A percentile compares a stretch with the other conserved stretches of the same genome.
Conservation (phyloP, 208 protist genomes). For the Novymonas esmeraldas region DNA sequence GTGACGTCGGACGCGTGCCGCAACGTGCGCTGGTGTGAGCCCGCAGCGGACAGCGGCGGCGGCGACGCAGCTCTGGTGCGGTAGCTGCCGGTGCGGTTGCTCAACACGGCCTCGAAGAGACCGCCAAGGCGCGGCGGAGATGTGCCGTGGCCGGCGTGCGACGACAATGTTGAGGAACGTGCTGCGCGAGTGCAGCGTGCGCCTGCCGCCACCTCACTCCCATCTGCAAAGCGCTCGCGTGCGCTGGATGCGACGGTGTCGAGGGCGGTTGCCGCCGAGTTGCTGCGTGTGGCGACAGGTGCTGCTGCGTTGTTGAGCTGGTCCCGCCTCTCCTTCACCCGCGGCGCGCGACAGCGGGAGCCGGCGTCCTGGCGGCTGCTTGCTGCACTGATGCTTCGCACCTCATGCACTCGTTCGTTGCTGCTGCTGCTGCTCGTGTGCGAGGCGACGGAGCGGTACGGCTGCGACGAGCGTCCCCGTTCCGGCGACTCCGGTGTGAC, state of each 20-base stretch:
- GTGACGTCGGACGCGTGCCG: no score
- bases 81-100: slow-evolving; percentile 10
- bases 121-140: slow-evolving; percentile 11
- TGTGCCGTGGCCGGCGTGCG: neutral
- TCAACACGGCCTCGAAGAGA: slow-evolving; percentile 16
- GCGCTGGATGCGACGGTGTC: no score
- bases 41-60: no score
- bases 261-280: no score
- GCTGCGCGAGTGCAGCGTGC: no score
- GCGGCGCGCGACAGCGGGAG: neutral
- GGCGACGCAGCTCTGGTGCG: no score
- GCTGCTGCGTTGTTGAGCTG: no score
- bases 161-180: neutral
- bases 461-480: neutral
- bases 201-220: no score
- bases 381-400: neutral
- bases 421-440: neutral
- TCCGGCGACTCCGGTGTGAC: neutral
- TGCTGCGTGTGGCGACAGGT: no score
- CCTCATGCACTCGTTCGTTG: neutral
- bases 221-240: no score
- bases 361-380: neutral
- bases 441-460: neutral
- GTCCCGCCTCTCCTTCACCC: no score
- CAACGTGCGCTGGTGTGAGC: no score